Evolutionary conservation across 2,329 filamentous ascomycete species (phyloP), one percentile per base, ranked within the genome.

Genomic region (Neopestalotiopsis clavispora): DNA sequence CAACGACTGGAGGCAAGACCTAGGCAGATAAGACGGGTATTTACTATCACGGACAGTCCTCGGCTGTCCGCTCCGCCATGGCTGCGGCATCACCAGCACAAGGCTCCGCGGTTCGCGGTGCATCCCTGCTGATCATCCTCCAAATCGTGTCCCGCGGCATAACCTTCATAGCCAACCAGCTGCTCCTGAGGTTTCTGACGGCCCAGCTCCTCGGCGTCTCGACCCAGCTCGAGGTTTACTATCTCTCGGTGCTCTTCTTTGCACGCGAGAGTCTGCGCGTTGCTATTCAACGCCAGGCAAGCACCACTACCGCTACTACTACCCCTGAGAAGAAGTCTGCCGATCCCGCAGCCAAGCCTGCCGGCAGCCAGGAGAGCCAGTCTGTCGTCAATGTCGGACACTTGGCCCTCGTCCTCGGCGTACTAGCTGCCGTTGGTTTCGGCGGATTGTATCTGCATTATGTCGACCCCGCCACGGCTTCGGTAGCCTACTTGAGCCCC

Each of bases 211-310:
- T 99, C 1, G 96, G 95, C 5, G 86, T 97, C 4, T 92, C 95
- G 1, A 92, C 95, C 0, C 96, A 98, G 79, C 87, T 99, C 3
- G 96, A 99, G 75, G 90, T 98, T 0, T 98, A 95, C 79, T 95
- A 95, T 69, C 92, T 97, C 59, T 94, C 94, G 0, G 91, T 97
- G n/a, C 86, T 99, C 0, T 98, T 97, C 80, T 98, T 99, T 76
- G 92, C 96, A 0, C 89, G 96, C 52, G 96, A 99, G 81, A 95
- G 92, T 75, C 83, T 98, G 63, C 91, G 96, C 17, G 92, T 97
- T n/a, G 94, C 95, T 32, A 89, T 97, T 45, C 95, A 98, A 81
- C 88, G 96, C 65, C 92, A 95, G 73, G 82, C 84, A 65, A 71
- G 71, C 69, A 64, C 49, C 78, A 71, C 45, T 45, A 74, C 72